Percentiles rank a stretch among this genome's conserved stretches.
These are phyloP conservation scores for Candida verbasci DNA, from an alignment of 805 yeast genomes.

Conservation along the genomic window DNA sequence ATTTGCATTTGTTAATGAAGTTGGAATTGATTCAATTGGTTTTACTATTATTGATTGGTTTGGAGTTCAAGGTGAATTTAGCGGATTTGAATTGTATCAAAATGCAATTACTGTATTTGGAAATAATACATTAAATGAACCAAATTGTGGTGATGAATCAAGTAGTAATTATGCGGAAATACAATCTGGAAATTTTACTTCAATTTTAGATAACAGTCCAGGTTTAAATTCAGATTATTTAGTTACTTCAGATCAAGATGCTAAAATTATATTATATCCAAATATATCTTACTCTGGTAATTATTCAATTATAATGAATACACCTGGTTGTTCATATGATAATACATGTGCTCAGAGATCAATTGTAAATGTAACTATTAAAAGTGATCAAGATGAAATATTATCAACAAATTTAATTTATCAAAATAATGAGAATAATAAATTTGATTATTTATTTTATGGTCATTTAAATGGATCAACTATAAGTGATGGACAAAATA, in stretches of 20 bases:
- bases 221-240: constrained; percentile 23
- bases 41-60: constrained; percentile 63
- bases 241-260: constrained; percentile 23
- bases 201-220: constrained; percentile 20
- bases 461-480: constrained; percentile 56
- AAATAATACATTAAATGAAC: constrained; percentile 64
- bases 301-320: constrained; percentile 66
- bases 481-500: constrained; percentile 20
- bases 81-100: constrained; percentile 71
- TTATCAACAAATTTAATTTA: constrained; percentile 48
- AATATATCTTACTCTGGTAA: constrained; percentile 69
- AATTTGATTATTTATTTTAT: constrained; percentile 71
- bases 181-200: constrained; percentile 25
- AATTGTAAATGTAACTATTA: constrained; percentile 69
- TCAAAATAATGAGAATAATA: constrained; percentile 76
- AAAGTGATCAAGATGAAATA: constrained; percentile 43
- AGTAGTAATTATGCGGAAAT: constrained; percentile 21
- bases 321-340: constrained; percentile 82
- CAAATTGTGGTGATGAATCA: constrained; percentile 45
- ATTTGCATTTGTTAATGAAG: constrained; percentile 69
- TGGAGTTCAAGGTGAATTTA: constrained; percentile 64
- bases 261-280: constrained; percentile 55
- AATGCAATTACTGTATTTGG: constrained; percentile 63
- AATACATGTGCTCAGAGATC: constrained; percentile 69
- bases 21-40: constrained; percentile 58